Evolutionary conservation across 2,329 filamentous ascomycete species (phyloP).

Genomic region (Thelonectria blattea): DNA sequence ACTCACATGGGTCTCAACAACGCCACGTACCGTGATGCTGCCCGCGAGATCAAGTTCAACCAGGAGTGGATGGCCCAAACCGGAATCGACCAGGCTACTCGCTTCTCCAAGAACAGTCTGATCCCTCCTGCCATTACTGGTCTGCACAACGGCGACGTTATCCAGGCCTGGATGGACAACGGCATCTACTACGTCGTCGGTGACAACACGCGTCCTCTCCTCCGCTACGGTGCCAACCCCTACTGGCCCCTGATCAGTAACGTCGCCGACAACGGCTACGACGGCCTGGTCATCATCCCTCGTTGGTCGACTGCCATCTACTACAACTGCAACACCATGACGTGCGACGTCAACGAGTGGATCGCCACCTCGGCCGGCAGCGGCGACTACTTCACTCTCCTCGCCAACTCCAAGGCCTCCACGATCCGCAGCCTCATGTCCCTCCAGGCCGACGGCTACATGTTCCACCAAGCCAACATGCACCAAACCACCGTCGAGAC

Average conservation of each 20-base stretch:
- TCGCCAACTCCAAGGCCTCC: constrained; percentile 17
- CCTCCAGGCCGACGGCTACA: constrained; percentile 27
- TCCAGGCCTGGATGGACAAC: constrained; percentile 27
- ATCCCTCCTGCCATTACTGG: constrained; percentile 29
- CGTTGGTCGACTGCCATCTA: constrained; percentile 28
- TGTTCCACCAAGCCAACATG: constrained; percentile 33
- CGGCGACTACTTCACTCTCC: constrained; percentile 17
- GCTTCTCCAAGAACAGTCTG: constrained; percentile 21
- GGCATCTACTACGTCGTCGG: constrained; percentile 25
- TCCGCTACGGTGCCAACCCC: constrained; percentile 13
- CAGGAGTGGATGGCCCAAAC: constrained; percentile 29
- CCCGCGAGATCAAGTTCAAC: constrained; percentile 28
- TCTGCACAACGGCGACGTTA: constrained; percentile 27
- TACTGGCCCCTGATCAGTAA: constrained; percentile 30
- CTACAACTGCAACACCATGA: constrained; percentile 27
- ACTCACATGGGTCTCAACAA: constrained; percentile 29
- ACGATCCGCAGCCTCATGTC: constrained; percentile 23
- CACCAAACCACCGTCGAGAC: constrained; percentile 13
- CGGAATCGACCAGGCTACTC: constrained; percentile 26
- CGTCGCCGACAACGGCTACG: constrained; percentile 25
- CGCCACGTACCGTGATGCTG: constrained; percentile 26
- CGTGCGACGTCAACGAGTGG: constrained; percentile 26
- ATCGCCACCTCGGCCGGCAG: constrained; percentile 25
- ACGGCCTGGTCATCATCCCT: constrained; percentile 20
- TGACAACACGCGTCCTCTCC: constrained; percentile 24